Evolutionary conservation across 768 basidiomycete species (phyloP).

Genomic region (Pisolithus orientalis): DNA sequence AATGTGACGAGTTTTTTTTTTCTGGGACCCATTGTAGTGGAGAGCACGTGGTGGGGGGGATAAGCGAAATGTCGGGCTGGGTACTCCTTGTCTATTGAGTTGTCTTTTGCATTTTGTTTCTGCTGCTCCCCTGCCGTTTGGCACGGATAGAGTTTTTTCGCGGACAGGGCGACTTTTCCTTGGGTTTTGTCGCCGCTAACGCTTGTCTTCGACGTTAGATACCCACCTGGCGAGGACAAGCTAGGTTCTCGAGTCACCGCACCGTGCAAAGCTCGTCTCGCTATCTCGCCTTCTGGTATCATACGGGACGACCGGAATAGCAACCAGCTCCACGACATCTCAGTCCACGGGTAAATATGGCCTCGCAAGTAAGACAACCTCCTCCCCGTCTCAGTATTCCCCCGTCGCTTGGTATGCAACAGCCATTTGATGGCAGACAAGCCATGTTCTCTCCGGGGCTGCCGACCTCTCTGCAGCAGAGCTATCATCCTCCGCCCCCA

Average conservation of each 20-base stretch:
- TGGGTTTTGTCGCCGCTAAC: slow-evolving; percentile 2
- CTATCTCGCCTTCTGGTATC: slow-evolving; percentile 1
- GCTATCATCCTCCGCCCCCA: slow-evolving; percentile 46
- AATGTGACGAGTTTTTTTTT: background rate
- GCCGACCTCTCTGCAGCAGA: slow-evolving; percentile 51
- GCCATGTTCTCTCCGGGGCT: slow-evolving; percentile 60
- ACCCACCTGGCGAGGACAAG: background rate
- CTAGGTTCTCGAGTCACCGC: background rate
- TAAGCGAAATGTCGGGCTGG: slow-evolving; percentile 8
- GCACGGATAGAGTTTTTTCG: background rate
- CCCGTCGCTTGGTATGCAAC: slow-evolving; percentile 48
- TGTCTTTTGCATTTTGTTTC: background rate
- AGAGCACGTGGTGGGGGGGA: slow-evolving; percentile 4
- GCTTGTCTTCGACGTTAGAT: slow-evolving; percentile 1
- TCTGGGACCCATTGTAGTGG: background rate
- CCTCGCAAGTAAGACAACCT: slow-evolving; percentile 41
- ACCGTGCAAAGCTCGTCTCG: background rate
- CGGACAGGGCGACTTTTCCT: background rate
- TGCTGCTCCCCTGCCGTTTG: background rate
- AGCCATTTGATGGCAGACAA: slow-evolving; percentile 42
- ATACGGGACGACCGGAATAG: background rate
- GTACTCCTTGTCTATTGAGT: background rate
- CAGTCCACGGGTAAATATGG: slow-evolving; percentile 15
- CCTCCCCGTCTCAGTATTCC: slow-evolving; percentile 56
- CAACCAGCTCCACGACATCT: background rate